Base-by-base conservation (phyloP, 2,329 filamentous ascomycete species). In the Botrytis medusae region DNA sequence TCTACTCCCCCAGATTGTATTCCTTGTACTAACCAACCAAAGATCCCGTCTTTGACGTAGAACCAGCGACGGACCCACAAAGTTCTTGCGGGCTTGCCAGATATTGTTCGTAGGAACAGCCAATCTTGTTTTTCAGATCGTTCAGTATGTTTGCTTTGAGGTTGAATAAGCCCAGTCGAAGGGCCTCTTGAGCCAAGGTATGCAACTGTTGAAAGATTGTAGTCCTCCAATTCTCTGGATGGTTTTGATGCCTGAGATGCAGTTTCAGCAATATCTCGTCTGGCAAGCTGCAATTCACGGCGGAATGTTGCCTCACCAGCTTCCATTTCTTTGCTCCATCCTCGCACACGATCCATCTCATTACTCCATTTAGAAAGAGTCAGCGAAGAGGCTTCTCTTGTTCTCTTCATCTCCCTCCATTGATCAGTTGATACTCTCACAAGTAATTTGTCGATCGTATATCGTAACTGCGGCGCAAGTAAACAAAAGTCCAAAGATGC, bases 301-400 rank as follows among this genome's bases (percentile, higher is more conserved):
- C 91, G 92, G 82, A 98, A 97, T 6, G 91, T 86, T 60, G 89
- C 87, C 82, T 98, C 96, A n/a, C 92, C 91, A 68, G 90, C 87
- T 82, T 98, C 95, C 93, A 99, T 95, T 81, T 98, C 94, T 79
- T 92, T 93, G 73, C 93, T 92, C 96, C 96, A 99, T 46, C 95
- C 94, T 74, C 92, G 90, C 72, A 99, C 91, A 32, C 96, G 90
- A 76, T 98, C 95, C 87, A 99, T 94, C 81, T 98, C 96, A 42
- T 87, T 84, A 22, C 87, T 89, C 86, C 90, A 94, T 77, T 90
- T 90, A 5, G 87, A 86, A 69, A 95, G 91, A 44, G 86, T 84
- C 10, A 83, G 87, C 29, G 86, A 85, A 29, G 90, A 88, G 4
- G 88, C 86, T 71, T 95, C 93, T 69, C 92, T 86, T 1, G 91